These are phyloP conservation scores for Pythium dissotocum DNA, from an alignment of 352 stramenopile species.

Conservation along the genomic window DNA sequence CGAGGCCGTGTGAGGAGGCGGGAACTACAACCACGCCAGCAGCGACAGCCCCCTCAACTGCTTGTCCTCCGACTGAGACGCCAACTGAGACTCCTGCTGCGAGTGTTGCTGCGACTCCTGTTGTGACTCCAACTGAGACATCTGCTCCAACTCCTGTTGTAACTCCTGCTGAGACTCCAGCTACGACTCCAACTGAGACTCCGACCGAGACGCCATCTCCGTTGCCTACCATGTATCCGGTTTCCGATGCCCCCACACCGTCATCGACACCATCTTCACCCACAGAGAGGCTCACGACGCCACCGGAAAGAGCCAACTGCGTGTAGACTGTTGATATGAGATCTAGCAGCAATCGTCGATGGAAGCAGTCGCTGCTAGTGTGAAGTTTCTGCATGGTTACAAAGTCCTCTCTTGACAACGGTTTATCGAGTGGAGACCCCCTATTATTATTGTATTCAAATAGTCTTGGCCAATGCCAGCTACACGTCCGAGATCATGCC, in stretches of 20 bases:
- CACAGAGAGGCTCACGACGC: background rate
- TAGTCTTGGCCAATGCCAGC: no score
- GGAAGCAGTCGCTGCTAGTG: background rate
- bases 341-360: background rate
- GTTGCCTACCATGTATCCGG: no score
- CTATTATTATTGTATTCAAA: no score
- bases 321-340: background rate
- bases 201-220: no score
- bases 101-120: background rate
- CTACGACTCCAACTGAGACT: no score
- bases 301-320: background rate
- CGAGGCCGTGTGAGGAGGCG: constrained; percentile 14
- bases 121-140: background rate
- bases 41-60: background rate
- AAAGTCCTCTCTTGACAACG: no score
- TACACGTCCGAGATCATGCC: no score
- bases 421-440: no score
- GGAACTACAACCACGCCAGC: background rate
- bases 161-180: no score
- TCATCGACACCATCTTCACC: background rate
- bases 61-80: background rate
- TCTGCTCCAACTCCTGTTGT: no score
- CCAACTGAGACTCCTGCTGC: background rate
- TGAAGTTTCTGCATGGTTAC: background rate
- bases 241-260: no score